These are phyloP conservation scores for Eucalyptus brandiana DNA, from an alignment of 345 rosid species.

Conservation along the genomic window DNA sequence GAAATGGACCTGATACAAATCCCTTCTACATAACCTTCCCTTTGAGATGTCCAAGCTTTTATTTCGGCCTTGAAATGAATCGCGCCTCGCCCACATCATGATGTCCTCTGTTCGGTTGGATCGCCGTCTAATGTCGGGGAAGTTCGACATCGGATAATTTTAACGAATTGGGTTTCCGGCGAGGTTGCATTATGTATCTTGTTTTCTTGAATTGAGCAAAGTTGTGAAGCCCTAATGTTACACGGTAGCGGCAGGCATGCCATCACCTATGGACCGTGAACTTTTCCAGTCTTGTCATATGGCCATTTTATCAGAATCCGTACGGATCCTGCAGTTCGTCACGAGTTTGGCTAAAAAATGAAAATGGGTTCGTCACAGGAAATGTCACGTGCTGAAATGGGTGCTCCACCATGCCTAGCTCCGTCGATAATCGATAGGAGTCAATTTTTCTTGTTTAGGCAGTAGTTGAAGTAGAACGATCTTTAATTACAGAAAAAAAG, in stretches of 20 bases:
- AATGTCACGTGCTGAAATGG: not conserved
- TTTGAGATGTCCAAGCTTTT: not conserved
- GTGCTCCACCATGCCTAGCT: not conserved
- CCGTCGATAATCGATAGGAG: not conserved
- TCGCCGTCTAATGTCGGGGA: not conserved
- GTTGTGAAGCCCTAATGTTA: not conserved
- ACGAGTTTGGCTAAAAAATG: not conserved
- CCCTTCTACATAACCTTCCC: not conserved
- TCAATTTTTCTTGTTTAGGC: not conserved
- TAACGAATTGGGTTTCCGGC: not conserved
- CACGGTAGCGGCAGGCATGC: not conserved
- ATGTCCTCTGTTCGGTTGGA: not conserved
- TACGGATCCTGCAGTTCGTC: not conserved
- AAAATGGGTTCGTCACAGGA: not conserved
- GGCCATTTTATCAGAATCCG: not conserved
- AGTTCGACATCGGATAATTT: not conserved
- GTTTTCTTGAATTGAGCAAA: not conserved
- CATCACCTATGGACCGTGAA: not conserved
- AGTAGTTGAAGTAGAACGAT: not conserved
- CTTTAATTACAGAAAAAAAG: not conserved
- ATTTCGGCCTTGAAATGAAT: not conserved
- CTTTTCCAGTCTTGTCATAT: not conserved
- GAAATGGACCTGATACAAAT: not conserved
- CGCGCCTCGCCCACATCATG: not conserved
- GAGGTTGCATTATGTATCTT: not conserved